Conservation (phyloP, 805 yeast species). For the Yarrowia sp. region DNA sequence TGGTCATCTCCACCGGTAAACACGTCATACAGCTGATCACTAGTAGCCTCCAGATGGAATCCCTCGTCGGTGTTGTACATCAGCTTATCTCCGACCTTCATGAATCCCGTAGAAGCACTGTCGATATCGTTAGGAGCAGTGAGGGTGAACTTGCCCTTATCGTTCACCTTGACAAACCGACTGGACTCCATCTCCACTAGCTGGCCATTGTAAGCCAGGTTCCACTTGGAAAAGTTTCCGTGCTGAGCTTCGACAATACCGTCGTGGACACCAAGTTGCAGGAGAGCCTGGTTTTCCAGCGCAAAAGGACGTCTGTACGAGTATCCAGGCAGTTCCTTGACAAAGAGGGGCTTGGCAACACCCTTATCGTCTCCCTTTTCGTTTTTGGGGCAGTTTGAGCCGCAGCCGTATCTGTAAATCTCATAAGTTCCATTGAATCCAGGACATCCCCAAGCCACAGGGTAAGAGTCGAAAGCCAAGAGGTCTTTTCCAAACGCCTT, state of each 20-base stretch:
- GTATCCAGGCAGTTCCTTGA: conserved; percentile 8
- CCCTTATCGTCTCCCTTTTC: conserved; percentile 23
- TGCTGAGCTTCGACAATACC: not conserved
- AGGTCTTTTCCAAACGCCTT: not conserved
- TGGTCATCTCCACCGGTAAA: conserved; percentile 8
- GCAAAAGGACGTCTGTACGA: conserved; percentile 11
- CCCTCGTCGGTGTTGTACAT: conserved; percentile 15
- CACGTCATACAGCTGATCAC: not conserved
- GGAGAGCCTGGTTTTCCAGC: not conserved
- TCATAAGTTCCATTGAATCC: conserved; percentile 17
- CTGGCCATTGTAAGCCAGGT: conserved; percentile 9
- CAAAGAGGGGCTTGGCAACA: conserved; percentile 13
- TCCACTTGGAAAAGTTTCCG: conserved; percentile 15
- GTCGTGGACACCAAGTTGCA: not conserved
- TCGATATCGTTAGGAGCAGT: conserved; percentile 20
- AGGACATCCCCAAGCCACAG: conserved; percentile 28
- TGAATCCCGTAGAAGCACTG: conserved; percentile 6
- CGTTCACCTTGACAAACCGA: conserved; percentile 11
- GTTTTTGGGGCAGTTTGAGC: conserved; percentile 1
- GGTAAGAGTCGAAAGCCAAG: conserved; percentile 8
- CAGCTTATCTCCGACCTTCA: conserved; percentile 21
- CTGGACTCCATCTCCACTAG: not conserved
- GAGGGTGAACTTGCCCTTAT: not conserved
- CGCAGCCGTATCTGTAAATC: conserved; percentile 17
- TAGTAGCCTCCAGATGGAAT: not conserved